phyloP scores from a whole-genome alignment of 2,329 filamentous ascomycete species.

The Leptographium lundbergii region DNA sequence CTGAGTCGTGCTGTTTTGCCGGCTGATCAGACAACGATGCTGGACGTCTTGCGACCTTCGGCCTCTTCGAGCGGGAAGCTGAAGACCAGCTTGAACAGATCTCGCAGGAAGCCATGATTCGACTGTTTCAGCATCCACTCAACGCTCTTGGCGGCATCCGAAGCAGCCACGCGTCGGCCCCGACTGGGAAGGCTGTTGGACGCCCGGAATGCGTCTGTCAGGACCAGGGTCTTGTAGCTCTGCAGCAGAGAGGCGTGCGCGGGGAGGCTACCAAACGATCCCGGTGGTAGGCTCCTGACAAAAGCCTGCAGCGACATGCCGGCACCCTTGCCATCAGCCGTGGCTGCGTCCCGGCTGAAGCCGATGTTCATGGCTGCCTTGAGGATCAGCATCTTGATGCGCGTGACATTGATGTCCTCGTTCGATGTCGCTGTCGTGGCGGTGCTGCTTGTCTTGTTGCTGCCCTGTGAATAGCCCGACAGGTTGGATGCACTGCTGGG shows the following conservation, averaged over 20 bases:
- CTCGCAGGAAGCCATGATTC: constrained; percentile 61
- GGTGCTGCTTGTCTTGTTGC: constrained; percentile 53
- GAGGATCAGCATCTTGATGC: constrained; percentile 67
- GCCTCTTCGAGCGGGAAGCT: constrained; percentile 73
- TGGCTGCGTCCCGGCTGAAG: constrained; percentile 49
- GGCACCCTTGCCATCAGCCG: constrained; percentile 29
- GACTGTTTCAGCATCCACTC: constrained; percentile 58
- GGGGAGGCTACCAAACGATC: constrained; percentile 62
- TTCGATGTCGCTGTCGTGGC: constrained; percentile 54
- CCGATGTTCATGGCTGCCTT: constrained; percentile 80
- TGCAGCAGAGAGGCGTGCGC: constrained; percentile 61
- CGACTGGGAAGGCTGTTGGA: constrained; percentile 39
- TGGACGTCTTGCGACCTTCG: constrained; percentile 50
- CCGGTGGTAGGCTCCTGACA: constrained; percentile 60
- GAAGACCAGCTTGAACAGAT: constrained; percentile 75
- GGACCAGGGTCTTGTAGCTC: constrained; percentile 69
- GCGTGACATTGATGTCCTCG: constrained; percentile 66
- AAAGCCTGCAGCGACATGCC: constrained; percentile 56
- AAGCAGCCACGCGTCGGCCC: constrained; percentile 49
- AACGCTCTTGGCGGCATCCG: constrained; percentile 72
- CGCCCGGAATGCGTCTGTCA: constrained; percentile 54
- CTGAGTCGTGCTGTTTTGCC: background rate
- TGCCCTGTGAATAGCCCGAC: constrained; percentile 66
- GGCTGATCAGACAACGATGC: constrained; percentile 37
- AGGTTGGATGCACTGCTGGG: constrained; percentile 69